Evolutionary conservation across 1,284 basidiomycete species (phyloP).

Genomic region (Sporisorium reilianum): DNA sequence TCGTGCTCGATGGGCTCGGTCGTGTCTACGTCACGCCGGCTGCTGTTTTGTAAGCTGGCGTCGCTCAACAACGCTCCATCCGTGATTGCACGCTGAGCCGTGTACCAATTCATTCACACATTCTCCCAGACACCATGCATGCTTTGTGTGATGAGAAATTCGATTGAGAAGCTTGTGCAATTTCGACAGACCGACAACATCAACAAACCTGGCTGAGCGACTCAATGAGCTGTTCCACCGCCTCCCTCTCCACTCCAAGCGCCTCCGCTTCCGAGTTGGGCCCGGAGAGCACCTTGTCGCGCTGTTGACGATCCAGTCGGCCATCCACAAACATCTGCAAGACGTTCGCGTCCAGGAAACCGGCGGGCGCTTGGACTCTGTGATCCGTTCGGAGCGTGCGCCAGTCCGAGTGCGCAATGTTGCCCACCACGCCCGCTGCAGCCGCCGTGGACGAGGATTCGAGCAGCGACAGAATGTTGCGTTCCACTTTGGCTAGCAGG

Average conservation of each 20-base stretch:
- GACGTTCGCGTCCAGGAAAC: constrained; percentile 62
- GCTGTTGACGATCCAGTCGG: constrained; percentile 26
- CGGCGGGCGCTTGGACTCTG: constrained; percentile 47
- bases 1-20: constrained; percentile 23
- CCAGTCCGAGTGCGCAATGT: constrained; percentile 57
- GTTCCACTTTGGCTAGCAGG: constrained; percentile 50
- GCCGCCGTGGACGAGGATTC: constrained; percentile 5
- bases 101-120: neutral
- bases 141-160: neutral
- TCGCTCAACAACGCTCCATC: neutral
- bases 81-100: neutral
- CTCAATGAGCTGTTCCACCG: constrained; percentile 34
- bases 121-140: neutral
- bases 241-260: constrained; percentile 27
- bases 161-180: neutral
- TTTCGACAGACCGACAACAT: neutral
- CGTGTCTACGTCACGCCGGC: constrained; percentile 22
- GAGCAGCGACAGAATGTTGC: constrained; percentile 49
- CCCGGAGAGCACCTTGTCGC: constrained; percentile 23
- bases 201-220: constrained; percentile 30
- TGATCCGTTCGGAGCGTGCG: constrained; percentile 66
- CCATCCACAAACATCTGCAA: constrained; percentile 47
- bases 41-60: constrained; percentile 16
- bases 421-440: constrained; percentile 29
- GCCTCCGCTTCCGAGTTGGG: constrained; percentile 21